Evolutionary conservation across 2,329 filamentous ascomycete species (phyloP).

Genomic region (Penicillium psychrosexuale): DNA sequence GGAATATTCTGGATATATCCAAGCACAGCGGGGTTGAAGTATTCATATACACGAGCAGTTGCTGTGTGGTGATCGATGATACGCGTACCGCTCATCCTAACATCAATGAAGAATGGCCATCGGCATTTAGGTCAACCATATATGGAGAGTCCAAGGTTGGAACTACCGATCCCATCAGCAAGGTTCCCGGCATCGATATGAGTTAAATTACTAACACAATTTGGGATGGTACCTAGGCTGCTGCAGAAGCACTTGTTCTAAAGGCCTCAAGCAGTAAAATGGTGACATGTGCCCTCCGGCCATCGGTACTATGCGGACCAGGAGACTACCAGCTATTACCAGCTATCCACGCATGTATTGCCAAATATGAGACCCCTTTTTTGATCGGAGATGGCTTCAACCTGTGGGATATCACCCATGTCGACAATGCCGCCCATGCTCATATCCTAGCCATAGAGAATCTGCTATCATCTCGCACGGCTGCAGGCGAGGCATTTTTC

Average conservation of each 20-base stretch:
- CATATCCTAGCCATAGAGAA: constrained; percentile 47
- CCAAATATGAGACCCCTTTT: constrained; percentile 43
- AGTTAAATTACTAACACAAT: constrained; percentile 2
- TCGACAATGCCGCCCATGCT: constrained; percentile 45
- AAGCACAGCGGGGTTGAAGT: constrained; percentile 45
- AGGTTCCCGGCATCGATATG: background rate
- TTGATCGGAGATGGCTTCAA: constrained; percentile 42
- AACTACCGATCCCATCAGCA: background rate
- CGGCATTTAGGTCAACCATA: constrained; percentile 37
- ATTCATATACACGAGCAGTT: constrained; percentile 57
- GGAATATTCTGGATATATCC: constrained; percentile 51
- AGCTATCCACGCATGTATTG: constrained; percentile 45
- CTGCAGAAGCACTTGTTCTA: constrained; percentile 43
- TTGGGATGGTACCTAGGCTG: constrained; percentile 27
- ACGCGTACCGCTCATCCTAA: constrained; percentile 35
- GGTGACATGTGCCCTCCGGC: constrained; percentile 43
- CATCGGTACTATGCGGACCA: constrained; percentile 45
- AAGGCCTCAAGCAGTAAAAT: constrained; percentile 34
- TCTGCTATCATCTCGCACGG: constrained; percentile 38
- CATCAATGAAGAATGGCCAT: constrained; percentile 42
- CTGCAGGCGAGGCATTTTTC: constrained; percentile 46
- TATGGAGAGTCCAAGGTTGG: constrained; percentile 46
- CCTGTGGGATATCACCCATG: constrained; percentile 46
- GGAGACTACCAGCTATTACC: constrained; percentile 44
- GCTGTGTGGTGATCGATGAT: constrained; percentile 55